A percentile compares a stretch with the other conserved stretches of the same genome.
Conservation (phyloP, 2,329 filamentous ascomycete genomes). For the Clonostachys solani region DNA sequence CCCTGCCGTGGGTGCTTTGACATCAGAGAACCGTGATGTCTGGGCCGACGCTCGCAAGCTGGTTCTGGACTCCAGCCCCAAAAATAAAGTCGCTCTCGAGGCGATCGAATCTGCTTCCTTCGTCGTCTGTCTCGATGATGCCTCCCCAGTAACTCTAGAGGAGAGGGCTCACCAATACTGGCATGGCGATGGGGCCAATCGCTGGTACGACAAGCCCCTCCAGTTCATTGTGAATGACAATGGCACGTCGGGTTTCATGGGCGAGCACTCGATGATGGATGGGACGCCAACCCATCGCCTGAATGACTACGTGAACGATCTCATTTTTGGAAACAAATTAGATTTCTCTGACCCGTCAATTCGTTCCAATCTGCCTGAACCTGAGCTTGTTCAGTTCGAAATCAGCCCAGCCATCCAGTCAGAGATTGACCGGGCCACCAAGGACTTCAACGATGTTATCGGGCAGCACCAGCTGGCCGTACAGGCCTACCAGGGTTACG, state of each 20-base stretch:
- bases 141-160: constrained; percentile 85
- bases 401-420: constrained; percentile 68
- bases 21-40: constrained; percentile 87
- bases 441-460: constrained; percentile 79
- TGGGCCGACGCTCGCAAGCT: constrained; percentile 82
- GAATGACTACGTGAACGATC: constrained; percentile 89
- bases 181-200: constrained; percentile 94
- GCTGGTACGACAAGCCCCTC: constrained; percentile 97
- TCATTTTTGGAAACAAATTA: constrained; percentile 92
- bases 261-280: constrained; percentile 99
- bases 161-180: constrained; percentile 96
- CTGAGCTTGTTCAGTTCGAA: constrained; percentile 72
- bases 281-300: constrained; percentile 95
- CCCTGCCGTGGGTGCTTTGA: constrained; percentile 77
- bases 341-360: constrained; percentile 77
- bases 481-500: constrained; percentile 95
- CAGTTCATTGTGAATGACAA: constrained; percentile 99
- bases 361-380: constrained; percentile 81
- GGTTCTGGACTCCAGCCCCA: constrained; percentile 70
- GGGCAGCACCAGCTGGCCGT: constrained; percentile 86
- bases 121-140: constrained; percentile 89
- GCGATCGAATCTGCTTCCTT: constrained; percentile 87
- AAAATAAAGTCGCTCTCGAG: constrained; percentile 74
- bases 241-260: constrained; percentile 94
- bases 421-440: constrained; percentile 74